These are phyloP conservation scores for Camellia oleifera DNA, from an alignment of 179 eudicot genomes.

Conservation along the genomic window DNA sequence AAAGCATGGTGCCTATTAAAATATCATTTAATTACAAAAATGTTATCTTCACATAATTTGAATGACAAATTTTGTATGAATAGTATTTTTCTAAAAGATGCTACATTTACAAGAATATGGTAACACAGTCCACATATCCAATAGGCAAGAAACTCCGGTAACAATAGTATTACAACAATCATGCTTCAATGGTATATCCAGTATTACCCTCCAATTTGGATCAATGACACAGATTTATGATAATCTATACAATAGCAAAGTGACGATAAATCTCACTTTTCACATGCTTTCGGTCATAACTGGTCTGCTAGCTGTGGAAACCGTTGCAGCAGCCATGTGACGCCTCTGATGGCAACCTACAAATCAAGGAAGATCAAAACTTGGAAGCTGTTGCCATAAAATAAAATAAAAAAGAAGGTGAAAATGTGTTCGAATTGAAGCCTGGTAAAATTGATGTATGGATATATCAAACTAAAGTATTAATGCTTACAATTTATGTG, in stretches of 20 bases:
- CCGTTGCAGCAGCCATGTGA: conserved; percentile 71
- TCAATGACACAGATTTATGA: background rate
- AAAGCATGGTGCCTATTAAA: too few species aligned
- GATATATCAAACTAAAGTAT: background rate
- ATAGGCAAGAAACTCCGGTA: background rate
- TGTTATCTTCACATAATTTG: too few species aligned
- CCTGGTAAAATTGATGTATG: background rate
- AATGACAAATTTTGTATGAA: too few species aligned
- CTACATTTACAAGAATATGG: background rate
- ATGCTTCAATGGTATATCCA: background rate
- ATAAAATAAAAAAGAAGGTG: too few species aligned
- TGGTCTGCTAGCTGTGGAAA: conserved; percentile 67
- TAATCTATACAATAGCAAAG: background rate
- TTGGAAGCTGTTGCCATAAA: background rate
- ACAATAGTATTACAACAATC: background rate
- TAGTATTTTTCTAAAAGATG: background rate
- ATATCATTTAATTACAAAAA: too few species aligned
- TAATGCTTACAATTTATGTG: background rate
- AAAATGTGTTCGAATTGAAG: background rate
- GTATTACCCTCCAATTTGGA: background rate
- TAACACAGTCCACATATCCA: background rate
- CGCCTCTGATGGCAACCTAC: conserved; percentile 70
- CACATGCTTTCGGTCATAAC: conserved; percentile 23
- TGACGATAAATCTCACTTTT: background rate
- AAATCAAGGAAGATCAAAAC: background rate